Conservation (phyloP, 2,329 filamentous ascomycete species). For the Diatrype stigma region DNA sequence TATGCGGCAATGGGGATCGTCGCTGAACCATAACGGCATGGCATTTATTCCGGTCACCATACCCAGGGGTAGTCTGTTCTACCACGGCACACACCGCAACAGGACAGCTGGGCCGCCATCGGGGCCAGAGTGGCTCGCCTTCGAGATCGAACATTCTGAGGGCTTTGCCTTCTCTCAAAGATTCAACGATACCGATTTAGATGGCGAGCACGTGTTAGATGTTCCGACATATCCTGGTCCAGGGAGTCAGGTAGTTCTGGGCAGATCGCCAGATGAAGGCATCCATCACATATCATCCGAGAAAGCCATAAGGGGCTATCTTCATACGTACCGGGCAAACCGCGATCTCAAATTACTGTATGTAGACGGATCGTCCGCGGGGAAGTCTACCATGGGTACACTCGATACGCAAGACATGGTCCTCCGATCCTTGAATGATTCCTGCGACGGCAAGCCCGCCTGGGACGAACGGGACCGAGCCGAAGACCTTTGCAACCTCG, state of each 20-base stretch:
- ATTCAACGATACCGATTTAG: not conserved
- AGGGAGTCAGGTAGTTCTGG: not conserved
- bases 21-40: slow-evolving; percentile 60
- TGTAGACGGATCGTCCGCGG: slow-evolving; percentile 55
- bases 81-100: slow-evolving; percentile 44
- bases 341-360: slow-evolving; percentile 48
- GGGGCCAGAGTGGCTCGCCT: slow-evolving; percentile 57
- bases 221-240: not conserved
- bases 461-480: slow-evolving; percentile 41
- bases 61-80: slow-evolving; percentile 50
- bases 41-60: slow-evolving; percentile 55
- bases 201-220: not conserved
- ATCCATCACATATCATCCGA: not conserved
- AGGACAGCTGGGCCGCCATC: slow-evolving; percentile 35
- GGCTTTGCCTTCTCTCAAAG: slow-evolving; percentile 39
- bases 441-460: not conserved
- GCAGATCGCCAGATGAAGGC: not conserved
- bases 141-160: slow-evolving; percentile 59
- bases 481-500: slow-evolving; percentile 39
- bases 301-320: slow-evolving; percentile 35
- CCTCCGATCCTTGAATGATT: slow-evolving; percentile 28
- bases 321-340: slow-evolving; percentile 50
- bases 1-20: slow-evolving; percentile 59
- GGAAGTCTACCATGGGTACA: slow-evolving; percentile 49
- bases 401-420: slow-evolving; percentile 51